These are phyloP conservation scores for Amaranthus tricolor DNA, from an alignment of 179 eudicot species.

Conservation along the genomic window DNA sequence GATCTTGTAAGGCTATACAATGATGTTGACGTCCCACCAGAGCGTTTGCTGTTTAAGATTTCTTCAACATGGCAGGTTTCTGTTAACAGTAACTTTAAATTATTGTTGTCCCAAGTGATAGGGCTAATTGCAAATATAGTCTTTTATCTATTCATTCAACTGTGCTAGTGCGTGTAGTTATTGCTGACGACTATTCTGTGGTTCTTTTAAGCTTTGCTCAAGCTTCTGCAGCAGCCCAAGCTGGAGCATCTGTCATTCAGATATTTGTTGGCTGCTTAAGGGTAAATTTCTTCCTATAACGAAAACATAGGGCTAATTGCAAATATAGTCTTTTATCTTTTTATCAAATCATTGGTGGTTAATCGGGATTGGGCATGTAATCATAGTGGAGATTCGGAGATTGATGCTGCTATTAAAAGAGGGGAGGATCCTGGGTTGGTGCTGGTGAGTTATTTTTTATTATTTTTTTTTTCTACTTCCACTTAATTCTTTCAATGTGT, in stretches of 20 bases:
- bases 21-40: conserved; percentile 57
- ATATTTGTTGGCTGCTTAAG: conserved; percentile 92
- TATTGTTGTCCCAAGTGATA: too few relatives aligned
- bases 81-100: background rate
- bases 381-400: conserved; percentile 87
- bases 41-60: conserved; percentile 84
- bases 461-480: too few relatives aligned
- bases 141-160: too few relatives aligned
- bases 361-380: conserved; percentile 93
- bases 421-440: conserved; percentile 99
- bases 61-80: conserved; percentile 98
- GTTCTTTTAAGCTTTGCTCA: conserved; percentile 83
- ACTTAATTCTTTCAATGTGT: background rate
- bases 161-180: background rate
- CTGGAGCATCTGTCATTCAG: conserved; percentile 98
- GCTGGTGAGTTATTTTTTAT: conserved; percentile 74
- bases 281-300: conserved; percentile 44
- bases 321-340: conserved; percentile 4
- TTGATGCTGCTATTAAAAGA: conserved; percentile 80
- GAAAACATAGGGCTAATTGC: background rate
- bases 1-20: conserved; percentile 65
- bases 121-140: too few relatives aligned
- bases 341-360: conserved; percentile 4
- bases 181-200: conserved; percentile 16
- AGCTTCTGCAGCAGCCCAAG: conserved; percentile 99